Base-by-base conservation (phyloP, 2,329 filamentous ascomycete species). In the Fusarium secorum region DNA sequence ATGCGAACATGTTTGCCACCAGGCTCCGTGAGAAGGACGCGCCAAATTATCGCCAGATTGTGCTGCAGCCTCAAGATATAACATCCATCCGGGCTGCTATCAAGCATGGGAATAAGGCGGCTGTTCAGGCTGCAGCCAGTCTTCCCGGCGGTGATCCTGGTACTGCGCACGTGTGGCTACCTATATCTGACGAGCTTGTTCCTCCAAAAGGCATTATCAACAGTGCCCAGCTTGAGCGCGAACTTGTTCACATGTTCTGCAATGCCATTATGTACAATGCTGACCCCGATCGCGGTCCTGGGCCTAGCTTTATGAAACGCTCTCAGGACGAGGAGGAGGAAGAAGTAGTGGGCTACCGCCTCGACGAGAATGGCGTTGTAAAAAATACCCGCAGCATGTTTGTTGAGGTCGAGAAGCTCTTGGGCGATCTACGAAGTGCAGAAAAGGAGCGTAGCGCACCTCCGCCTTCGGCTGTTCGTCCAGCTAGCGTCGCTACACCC, bases 231-330 rank as follows among this genome's bases (percentile, higher is more conserved):
- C 86, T 98, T 20, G 95, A 98, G 81, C 93, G 94, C 72, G 95
- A 98, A 79, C 84, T 98, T 15, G 93, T 97, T 75, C 93, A 97
- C 75, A 98, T 98, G 93, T 97, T 98, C 79, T 94, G 94, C 73
- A 98, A 98, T 77, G 95, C 96, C 22, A 92, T 98, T 81, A 98
- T 99, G 96, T 99, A 97, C 84, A 98, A 98, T 75, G 90, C 93
- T 0, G 93, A 97, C 68, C 90, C 91, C 0, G 85, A 92, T 72
- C 88, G 91, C 30, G 91, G 92, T 0, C 89, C 91, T 14, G 91
- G 91, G 1, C 84, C 86, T 4, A 83, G 85, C 0, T 92, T 94
- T 70, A 79, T 88, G 75, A 81, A 83, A 60, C 76, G 82, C 42
- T 76, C 82, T 44, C 76, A 78, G 74, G 82, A 81, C 45, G 85